Base-by-base conservation (phyloP, 441 rosid genomes). In the Viola pubescens region DNA sequence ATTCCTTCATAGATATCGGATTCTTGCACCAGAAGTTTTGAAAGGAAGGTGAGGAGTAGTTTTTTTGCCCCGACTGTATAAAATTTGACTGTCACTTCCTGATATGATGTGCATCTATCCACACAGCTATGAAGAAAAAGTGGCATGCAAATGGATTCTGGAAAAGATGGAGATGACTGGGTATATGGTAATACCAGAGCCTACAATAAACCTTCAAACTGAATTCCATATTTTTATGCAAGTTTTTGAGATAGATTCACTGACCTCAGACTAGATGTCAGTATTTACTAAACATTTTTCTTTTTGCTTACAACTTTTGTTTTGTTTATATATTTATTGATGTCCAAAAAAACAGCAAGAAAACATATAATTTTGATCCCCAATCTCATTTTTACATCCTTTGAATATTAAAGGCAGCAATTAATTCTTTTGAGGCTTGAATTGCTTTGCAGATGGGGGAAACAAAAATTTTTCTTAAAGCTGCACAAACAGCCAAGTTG, bases 401-500 rank as follows among this genome's bases (percentile, higher is more conserved):
- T 52, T 52, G 9, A 6, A 4, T 19, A 46, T 43, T 57, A 51
- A 16, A 51, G 26, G 13, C 7, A 48, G 46, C 6, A 7, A 14
- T 2, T 40, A 47, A n/a, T 61, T 62, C 56, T 54, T 47, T 43
- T 52, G 50, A 67, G 54, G 57, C 67, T 46, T 59, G 58, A 51
- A 56, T 66, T 47, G 41, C 43, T 73, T 73, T 72, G 70, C 91
- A 92, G 98, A 73, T 89, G 47, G 98, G 97, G 63, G 74, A 79
- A 73, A 79, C 75, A 60, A 86, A 82, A 73, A 75, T 92, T 63
- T 92, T 92, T 71, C 76, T 92, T 57, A 78, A 88, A 80, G 91
- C 83, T 68, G 89, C 88, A 52, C 92, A 86, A 62, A 81, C 84
- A 86, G 97, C 91, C 44, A 86, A 84, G 77, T 71, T 92, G 61